These are phyloP conservation scores for Daldinia loculata DNA, from an alignment of 495 filamentous ascomycete species.

Conservation along the genomic window DNA sequence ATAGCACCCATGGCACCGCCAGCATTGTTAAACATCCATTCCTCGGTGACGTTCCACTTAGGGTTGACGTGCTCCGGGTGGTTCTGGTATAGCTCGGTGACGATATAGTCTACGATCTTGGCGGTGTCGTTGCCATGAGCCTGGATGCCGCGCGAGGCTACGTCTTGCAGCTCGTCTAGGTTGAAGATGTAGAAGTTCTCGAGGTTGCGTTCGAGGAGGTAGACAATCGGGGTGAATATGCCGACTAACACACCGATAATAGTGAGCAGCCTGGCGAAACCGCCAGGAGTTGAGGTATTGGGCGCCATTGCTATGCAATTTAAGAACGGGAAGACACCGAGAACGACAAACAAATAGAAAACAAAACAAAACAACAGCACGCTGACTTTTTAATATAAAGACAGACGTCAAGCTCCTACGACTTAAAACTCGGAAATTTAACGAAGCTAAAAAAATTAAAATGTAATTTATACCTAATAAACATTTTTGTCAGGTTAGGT, in stretches of 20 bases:
- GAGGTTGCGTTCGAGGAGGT: constrained; percentile 72
- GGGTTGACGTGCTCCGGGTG: constrained; percentile 63
- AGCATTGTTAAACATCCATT: constrained; percentile 82
- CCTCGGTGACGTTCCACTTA: constrained; percentile 53
- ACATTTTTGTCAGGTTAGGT: background rate
- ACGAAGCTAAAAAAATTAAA: background rate
- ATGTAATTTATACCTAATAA: background rate
- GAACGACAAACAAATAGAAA: background rate
- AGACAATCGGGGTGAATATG: constrained; percentile 66
- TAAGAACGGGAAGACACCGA: background rate
- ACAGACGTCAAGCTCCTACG: background rate
- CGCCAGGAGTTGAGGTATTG: constrained; percentile 26
- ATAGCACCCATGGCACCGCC: constrained; percentile 89
- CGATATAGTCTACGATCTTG: constrained; percentile 72
- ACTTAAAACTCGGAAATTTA: background rate
- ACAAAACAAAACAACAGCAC: background rate
- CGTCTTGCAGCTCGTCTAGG: constrained; percentile 70
- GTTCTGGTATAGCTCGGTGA: constrained; percentile 59
- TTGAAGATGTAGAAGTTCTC: constrained; percentile 82
- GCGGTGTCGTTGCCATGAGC: constrained; percentile 75
- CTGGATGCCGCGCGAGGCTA: constrained; percentile 70
- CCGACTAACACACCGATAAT: constrained; percentile 68
- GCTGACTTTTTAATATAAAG: background rate
- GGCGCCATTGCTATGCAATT: constrained; percentile 15
- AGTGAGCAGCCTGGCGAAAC: constrained; percentile 56